These are phyloP conservation scores for Lactarius psammicola DNA, from an alignment of 768 basidiomycete species.

Conservation along the genomic window DNA sequence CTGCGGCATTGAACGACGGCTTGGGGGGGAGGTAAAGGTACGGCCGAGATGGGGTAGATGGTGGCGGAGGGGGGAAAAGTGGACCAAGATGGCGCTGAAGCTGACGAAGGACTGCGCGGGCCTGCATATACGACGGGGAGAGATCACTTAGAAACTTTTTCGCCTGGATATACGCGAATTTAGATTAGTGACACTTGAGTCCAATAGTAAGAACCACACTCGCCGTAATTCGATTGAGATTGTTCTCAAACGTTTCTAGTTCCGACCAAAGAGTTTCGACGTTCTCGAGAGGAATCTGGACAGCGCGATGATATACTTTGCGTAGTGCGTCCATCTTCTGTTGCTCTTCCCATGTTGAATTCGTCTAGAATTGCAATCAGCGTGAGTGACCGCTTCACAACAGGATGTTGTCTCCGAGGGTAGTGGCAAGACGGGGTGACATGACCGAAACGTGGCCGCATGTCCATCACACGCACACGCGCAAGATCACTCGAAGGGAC, in stretches of 20 bases:
- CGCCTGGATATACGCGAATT: constrained; percentile 46
- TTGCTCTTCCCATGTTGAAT: constrained; percentile 91
- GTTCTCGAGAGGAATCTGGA: constrained; percentile 92
- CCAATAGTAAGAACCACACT: not conserved
- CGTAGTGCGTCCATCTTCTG: constrained; percentile 93
- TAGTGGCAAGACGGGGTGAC: constrained; percentile 16
- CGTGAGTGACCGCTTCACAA: constrained; percentile 18
- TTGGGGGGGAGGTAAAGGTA: constrained; percentile 61
- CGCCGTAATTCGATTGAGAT: constrained; percentile 83
- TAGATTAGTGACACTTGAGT: not conserved
- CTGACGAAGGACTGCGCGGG: constrained; percentile 82
- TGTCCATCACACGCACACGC: constrained; percentile 26
- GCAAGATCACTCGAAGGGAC: constrained; percentile 25
- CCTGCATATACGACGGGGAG: constrained; percentile 94
- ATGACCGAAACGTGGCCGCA: constrained; percentile 15
- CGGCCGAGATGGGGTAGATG: constrained; percentile 42
- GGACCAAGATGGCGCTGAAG: constrained; percentile 65
- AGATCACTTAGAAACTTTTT: constrained; percentile 95
- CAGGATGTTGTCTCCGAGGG: constrained; percentile 12
- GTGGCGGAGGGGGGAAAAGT: constrained; percentile 52
- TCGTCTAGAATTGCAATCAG: constrained; percentile 43
- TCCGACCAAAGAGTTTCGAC: constrained; percentile 93
- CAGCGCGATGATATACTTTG: constrained; percentile 89
- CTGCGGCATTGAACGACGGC: constrained; percentile 70
- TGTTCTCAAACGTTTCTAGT: constrained; percentile 87